Conservation (phyloP, 129 eudicot genomes). For the Flaveria robusta region DNA sequence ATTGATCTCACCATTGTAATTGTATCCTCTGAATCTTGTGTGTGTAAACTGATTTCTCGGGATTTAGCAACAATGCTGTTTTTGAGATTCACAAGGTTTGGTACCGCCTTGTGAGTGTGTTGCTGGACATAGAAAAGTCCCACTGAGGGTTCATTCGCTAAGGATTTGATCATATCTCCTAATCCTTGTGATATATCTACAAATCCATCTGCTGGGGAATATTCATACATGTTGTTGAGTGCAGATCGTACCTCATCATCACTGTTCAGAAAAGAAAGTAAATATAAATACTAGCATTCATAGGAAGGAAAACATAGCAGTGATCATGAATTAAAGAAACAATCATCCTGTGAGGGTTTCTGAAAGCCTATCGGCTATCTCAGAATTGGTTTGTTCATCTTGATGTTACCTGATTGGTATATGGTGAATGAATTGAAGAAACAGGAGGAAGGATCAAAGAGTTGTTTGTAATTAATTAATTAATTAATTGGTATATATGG, state of each 20-base stretch:
- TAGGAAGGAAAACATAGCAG: no score
- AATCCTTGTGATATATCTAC: slow-evolving; percentile 71
- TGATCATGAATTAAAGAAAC: neutral
- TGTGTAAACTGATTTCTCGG: slow-evolving; percentile 60
- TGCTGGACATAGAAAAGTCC: slow-evolving; percentile 91
- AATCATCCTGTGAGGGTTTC: no score
- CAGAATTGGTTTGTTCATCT: no score
- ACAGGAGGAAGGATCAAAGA: no score
- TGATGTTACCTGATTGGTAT: no score
- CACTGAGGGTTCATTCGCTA: slow-evolving; percentile 95
- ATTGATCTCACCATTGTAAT: slow-evolving; percentile 69
- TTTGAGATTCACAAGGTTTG: slow-evolving; percentile 66
- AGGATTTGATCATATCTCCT: slow-evolving; percentile 75
- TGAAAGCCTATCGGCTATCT: no score
- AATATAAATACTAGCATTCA: neutral
- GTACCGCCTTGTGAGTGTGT: slow-evolving; percentile 75
- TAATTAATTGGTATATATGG: no score
- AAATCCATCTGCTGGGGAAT: slow-evolving; percentile 87
- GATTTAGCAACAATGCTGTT: slow-evolving; percentile 54
- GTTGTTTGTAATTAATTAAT: no score
- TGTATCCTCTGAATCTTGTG: slow-evolving; percentile 90
- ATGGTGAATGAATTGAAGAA: no score
- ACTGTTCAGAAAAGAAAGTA: slow-evolving; percentile 32
- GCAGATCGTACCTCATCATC: slow-evolving; percentile 65
- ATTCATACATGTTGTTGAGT: slow-evolving; percentile 71